Evolutionary conservation across 768 basidiomycete genomes (phyloP).

Genomic region (Collybia nuda): DNA sequence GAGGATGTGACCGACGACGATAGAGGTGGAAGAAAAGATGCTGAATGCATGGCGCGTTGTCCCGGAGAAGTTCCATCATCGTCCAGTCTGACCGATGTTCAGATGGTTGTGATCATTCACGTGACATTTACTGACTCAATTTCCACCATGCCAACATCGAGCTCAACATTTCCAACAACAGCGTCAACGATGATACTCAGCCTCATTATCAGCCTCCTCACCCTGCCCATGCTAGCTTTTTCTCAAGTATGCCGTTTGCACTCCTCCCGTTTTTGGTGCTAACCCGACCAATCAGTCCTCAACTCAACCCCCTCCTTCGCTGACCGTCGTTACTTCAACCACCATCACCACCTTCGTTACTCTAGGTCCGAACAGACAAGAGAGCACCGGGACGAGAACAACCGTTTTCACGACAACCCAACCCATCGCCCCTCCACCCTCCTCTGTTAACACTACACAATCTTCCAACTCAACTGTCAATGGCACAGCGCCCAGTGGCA

Average conservation of each 20-base stretch:
- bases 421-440: conserved; percentile 12
- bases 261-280: no score
- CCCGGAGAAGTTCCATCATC: no score
- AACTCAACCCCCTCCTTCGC: conserved; percentile 19
- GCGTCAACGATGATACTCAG: conserved; percentile 25
- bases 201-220: conserved; percentile 31
- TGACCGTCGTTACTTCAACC: conserved; percentile 40
- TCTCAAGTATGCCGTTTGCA: conserved; percentile 37
- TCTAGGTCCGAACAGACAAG: conserved; percentile 38
- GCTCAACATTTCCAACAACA: conserved; percentile 11
- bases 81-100: no score
- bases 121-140: conserved; percentile 5
- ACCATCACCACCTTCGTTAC: conserved; percentile 35
- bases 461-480: conserved; percentile 23
- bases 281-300: conserved; percentile 4
- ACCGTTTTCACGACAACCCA: conserved; percentile 47
- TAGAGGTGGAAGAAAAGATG: not conserved
- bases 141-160: not conserved
- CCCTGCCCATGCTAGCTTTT: conserved; percentile 37
- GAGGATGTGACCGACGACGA: not conserved
- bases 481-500: conserved; percentile 18
- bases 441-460: conserved; percentile 11
- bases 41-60: not conserved
- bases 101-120: not conserved
- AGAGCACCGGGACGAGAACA: conserved; percentile 38